These are phyloP conservation scores for Elymus sibiricus DNA, from an alignment of 176 grass and related monocot genomes.

Conservation along the genomic window DNA sequence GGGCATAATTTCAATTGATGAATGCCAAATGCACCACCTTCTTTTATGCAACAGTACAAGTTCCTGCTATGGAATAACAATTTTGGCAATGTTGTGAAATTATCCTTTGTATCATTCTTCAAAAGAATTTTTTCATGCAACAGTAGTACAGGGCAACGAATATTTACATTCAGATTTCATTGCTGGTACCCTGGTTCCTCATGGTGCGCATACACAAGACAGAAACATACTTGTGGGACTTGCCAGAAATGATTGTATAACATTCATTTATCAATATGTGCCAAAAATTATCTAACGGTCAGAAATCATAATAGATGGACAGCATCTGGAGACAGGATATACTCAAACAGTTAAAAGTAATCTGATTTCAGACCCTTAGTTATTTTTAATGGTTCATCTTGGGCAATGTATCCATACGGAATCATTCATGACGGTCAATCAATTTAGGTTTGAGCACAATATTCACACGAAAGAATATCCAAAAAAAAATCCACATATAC, in stretches of 20 bases:
- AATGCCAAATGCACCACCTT: not conserved
- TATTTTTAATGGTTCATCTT: not conserved
- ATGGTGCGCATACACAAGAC: not conserved
- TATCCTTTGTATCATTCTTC: not conserved
- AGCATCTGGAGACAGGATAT: not conserved
- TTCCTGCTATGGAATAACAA: not conserved
- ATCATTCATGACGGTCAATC: not conserved
- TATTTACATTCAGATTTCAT: not conserved
- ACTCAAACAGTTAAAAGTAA: not conserved
- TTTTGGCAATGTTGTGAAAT: not conserved
- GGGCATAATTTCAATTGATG: slow-evolving; percentile 1
- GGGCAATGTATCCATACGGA: not conserved
- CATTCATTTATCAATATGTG: not conserved
- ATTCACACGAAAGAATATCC: not conserved
- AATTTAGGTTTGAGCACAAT: not conserved
- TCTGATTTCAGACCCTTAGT: not conserved
- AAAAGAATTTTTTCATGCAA: not conserved
- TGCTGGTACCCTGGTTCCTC: not conserved
- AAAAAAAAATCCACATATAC: not conserved
- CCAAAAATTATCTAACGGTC: not conserved
- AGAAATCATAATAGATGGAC: not conserved
- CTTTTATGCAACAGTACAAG: not conserved
- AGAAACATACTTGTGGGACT: not conserved
- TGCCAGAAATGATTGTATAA: not conserved
- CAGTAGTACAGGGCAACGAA: not conserved